Base-by-base conservation (phyloP, 164 flowering plant species). In the Echeveria elegans region DNA sequence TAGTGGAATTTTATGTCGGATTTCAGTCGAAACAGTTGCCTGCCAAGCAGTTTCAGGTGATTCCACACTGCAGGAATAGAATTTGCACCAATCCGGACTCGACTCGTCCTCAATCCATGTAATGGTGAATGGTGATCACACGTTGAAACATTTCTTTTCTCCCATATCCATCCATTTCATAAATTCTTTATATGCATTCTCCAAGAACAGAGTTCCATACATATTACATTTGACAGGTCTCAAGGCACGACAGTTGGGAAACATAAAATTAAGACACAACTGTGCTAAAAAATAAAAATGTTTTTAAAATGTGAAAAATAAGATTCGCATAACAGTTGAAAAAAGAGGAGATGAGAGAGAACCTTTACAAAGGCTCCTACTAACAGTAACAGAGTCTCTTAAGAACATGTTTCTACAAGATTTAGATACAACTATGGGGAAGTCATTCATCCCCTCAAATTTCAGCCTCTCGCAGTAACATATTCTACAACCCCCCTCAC, bases 1-100 rank as follows among this genome's bases (percentile, higher is more conserved):
- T 59, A 72, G 53, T 89, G 21, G 81, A 81, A 34, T 87, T 89
- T 70, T 68, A 67, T 59, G 92, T 87, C 8, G 96, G 92, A 19
- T 68, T 78, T 56, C 36, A 85, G 77, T 81, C 88, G 0, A 71
- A 80, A 75, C 74, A 72, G 38, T 69, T 89, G 53, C 89, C 90
- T 0, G 80, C 78, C 0, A 16, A 74, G 32, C 72, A 71, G 76
- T 89, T 89, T 66, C 72, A 75, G 78, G 68, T 37, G 6, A 67
- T 89, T 40, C 87, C 81, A 14, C 47, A 9, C 8, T 87, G 92
- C 66, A 74, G 68, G 75, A 75, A 66, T 69, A 80, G 77, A 63
- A 77, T 73, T 14, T 65, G 59, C 29, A 36, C 15, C 19, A 40
- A 21, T 34, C 5, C 3, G 59, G 23, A 41, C 31, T 16, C 38